These are phyloP conservation scores for Exophiala phaeomuriformis DNA, from an alignment of 2,329 filamentous ascomycete species.

Conservation along the genomic window DNA sequence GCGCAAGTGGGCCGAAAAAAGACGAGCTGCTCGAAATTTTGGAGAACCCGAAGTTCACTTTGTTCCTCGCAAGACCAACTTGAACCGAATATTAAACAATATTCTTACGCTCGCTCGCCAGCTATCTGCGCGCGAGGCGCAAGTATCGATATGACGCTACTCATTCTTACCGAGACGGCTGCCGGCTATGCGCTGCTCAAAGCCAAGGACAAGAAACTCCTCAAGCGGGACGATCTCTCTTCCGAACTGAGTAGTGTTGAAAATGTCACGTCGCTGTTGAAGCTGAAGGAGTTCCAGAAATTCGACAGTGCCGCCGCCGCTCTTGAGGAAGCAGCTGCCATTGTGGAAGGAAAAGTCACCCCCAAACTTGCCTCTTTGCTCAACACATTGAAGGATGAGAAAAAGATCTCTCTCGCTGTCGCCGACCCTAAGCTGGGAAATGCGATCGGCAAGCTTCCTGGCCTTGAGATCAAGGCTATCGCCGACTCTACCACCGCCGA, in stretches of 20 bases:
- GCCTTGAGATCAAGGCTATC: constrained; percentile 75
- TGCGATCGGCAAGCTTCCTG: constrained; percentile 85
- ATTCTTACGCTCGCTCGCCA: neutral
- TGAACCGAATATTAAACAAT: neutral
- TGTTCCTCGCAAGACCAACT: neutral
- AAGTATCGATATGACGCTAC: constrained; percentile 64
- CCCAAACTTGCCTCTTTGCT: constrained; percentile 75
- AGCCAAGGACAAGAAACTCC: constrained; percentile 94
- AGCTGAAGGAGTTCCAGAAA: constrained; percentile 95
- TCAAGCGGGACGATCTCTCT: constrained; percentile 76
- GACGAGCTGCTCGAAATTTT: neutral
- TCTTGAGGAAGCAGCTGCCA: constrained; percentile 77
- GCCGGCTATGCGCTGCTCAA: constrained; percentile 98
- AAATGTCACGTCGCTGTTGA: constrained; percentile 76
- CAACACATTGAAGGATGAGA: constrained; percentile 89
- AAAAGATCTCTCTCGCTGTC: constrained; percentile 90
- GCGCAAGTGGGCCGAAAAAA: constrained; percentile 1
- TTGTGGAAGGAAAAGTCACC: constrained; percentile 92
- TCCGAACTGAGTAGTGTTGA: constrained; percentile 71
- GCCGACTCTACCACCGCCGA: constrained; percentile 77
- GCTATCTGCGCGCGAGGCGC: constrained; percentile 4
- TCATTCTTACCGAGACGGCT: constrained; percentile 89
- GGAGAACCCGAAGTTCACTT: neutral
- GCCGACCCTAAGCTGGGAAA: constrained; percentile 87
- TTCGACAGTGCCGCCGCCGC: constrained; percentile 90